phyloP scores from a whole-genome alignment of 805 yeast genomes.

The Candida sakaeoensis region DNA sequence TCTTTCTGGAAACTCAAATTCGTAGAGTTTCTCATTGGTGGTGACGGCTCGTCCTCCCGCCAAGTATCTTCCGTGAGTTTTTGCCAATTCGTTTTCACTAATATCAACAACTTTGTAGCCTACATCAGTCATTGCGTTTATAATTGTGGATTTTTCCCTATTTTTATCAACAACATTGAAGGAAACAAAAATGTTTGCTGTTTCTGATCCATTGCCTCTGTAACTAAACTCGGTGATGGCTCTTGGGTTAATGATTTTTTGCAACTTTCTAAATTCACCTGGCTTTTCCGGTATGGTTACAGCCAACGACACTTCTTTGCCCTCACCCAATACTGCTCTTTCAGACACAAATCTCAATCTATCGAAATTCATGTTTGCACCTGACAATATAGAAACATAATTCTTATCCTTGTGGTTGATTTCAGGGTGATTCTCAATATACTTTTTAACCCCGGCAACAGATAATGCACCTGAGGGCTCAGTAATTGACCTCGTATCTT shows the following conservation, averaged over 20 bases:
- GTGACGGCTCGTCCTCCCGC: slow-evolving; percentile 74
- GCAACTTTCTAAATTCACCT: slow-evolving; percentile 81
- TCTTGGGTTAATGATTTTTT: slow-evolving; percentile 78
- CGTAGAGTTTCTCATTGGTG: slow-evolving; percentile 70
- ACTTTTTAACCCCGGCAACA: slow-evolving; percentile 91
- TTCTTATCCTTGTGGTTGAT: slow-evolving; percentile 66
- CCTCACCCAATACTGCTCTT: slow-evolving; percentile 98
- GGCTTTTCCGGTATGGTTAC: slow-evolving; percentile 91
- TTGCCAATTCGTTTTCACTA: slow-evolving; percentile 91
- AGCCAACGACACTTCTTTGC: slow-evolving; percentile 88
- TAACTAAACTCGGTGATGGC: slow-evolving; percentile 92
- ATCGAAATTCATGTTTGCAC: slow-evolving; percentile 98
- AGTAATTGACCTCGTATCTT: slow-evolving; percentile 88
- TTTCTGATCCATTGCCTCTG: slow-evolving; percentile 53
- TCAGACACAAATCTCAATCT: slow-evolving; percentile 93
- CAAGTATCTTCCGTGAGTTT: slow-evolving; percentile 91
- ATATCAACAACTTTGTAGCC: slow-evolving; percentile 68
- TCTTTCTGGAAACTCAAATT: slow-evolving; percentile 95
- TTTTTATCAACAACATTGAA: slow-evolving; percentile 78
- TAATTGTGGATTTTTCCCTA: slow-evolving; percentile 65
- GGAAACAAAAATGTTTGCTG: slow-evolving; percentile 82
- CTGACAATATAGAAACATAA: slow-evolving; percentile 83
- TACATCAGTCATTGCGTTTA: slow-evolving; percentile 51
- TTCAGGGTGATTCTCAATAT: slow-evolving; percentile 64
- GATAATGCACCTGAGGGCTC: slow-evolving; percentile 98